Conservation (phyloP, 2,329 filamentous ascomycete species). For the Penicillium sp. region DNA sequence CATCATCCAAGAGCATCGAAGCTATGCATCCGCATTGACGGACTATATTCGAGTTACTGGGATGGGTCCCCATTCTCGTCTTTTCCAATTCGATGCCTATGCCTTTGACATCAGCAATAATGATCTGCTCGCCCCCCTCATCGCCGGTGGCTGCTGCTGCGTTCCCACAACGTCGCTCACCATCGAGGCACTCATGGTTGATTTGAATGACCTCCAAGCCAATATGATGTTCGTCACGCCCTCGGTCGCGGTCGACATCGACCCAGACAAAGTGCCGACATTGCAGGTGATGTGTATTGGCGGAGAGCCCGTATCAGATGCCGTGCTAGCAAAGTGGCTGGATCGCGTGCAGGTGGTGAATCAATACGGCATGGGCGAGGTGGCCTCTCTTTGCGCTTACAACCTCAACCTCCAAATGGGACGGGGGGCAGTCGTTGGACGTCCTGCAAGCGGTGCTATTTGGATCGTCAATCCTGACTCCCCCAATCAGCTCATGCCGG, state of each 20-base stretch:
- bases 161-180: conserved; percentile 20
- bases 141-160: conserved; percentile 27
- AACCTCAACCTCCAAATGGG: conserved; percentile 18
- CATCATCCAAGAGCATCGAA: conserved; percentile 27
- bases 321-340: conserved; percentile 20
- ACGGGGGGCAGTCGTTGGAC: conserved; percentile 16
- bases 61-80: conserved; percentile 17
- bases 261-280: conserved; percentile 18
- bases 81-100: conserved; percentile 30
- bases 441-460: conserved; percentile 22
- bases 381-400: conserved; percentile 24
- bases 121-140: conserved; percentile 23
- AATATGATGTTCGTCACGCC: conserved; percentile 29
- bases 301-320: conserved; percentile 27
- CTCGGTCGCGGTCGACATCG: conserved; percentile 23
- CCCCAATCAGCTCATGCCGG: conserved; percentile 20
- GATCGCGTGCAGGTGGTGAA: conserved; percentile 20
- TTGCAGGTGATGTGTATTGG: conserved; percentile 26
- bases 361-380: conserved; percentile 31
- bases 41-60: conserved; percentile 22
- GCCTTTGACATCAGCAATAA: conserved; percentile 32
- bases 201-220: conserved; percentile 18
- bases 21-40: conserved; percentile 21
- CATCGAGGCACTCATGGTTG: conserved; percentile 14
- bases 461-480: conserved; percentile 29